Evolutionary conservation across 306 rosid genomes (phyloP), one percentile per base, ranked within the genome.

Genomic region (Leucaena leucocephala): DNA sequence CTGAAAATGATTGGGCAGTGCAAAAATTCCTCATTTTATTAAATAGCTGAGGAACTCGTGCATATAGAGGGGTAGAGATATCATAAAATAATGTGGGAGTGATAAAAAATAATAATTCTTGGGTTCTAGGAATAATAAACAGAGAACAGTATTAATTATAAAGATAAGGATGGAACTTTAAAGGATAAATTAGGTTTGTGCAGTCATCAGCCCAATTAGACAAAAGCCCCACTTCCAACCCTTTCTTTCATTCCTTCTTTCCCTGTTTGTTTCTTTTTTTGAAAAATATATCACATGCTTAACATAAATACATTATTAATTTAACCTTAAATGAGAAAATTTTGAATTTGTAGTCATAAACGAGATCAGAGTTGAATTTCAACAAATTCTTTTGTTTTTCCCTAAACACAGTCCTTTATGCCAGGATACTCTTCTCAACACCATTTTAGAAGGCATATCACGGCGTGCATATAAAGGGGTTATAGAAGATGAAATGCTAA

Each of bases 401-500:
- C 58, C 85, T 79, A 68, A 76, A 81, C 67, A 46, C 44, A 21
- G 45, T 77, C 57, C 52, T 81, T 64, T 76, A 61, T 91, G 84
- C 81, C 90, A 94, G 98, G 95, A 90, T 77, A 74, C 85, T 71
- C 85, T 81, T 84, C 76, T 92, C 75, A 85, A 82, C 68, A 78
- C 86, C 75, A 86, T 92, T 85, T 89, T 92, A 85, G 97, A 86
- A 82, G 97, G 90, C 79, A 88, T 92, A 74, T 90, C 86, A 71
- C 77, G 66, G 64, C 87, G 88, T 55, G 86, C 90, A 66, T 43
- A 67, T 82, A 83, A 80, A 77, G 87, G 72, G 48, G 82, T 89
- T 63, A 67, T 81, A 48, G 95, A 87, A 85, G 87, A 85, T 86
- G 97, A 88, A 83, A 86, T 91, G 76, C 74, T 81, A 67, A 80